Evolutionary conservation across 225 moss, liverwort and hornwort genomes (phyloP), one percentile per base, ranked within the genome.

Genomic region (Ulota crispa): DNA sequence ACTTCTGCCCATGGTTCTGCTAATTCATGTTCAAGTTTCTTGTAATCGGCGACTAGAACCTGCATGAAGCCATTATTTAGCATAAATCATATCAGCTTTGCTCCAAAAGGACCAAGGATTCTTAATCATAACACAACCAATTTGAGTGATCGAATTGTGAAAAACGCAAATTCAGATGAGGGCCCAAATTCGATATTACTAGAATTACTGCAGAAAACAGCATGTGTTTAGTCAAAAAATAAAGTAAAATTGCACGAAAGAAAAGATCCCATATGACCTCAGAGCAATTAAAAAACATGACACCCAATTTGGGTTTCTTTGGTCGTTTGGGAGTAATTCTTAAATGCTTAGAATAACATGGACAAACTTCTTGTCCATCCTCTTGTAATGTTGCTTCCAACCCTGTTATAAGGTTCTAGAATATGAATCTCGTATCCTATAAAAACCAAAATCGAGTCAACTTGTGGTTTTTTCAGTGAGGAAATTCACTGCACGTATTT

Each of bases 1-100:
- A 91, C 81, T 83, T 93, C 94, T 68, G 95, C 97, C 97, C 97
- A 97, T 70, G 95, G 95, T 81, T 97, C 97, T 42, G 92, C 97
- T 87, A 94, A 91, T 55, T 89, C 92, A 74, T 94, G 92, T 68
- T 93, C 89, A 72, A 93, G 83, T 79, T 92, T 92, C 70, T 92
- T 88, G 64, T 87, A 95, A 73, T 98, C 94, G 34, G 93, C 95
- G 59, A 94, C 94, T 50, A 91, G 85, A 64, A 98, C 93, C 96
- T 97, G 93, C 78, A 70, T 54, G 76, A 70, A 45, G 78, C 36
- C 72, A 34, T 26, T 50, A 24, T 15, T 45, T 45, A 27, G 24
- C 56, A 27, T 20, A 32, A 67, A 54, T 52, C 32, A 15, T 32
- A 34, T 52, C 16, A 64, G 34, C 16, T n/a, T 52, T 21, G n/a